A percentile compares a stretch with the other conserved stretches of the same genome.
phyloP scores from a whole-genome alignment of 306 rosid genomes.

The Cicer pinnatifidum region DNA sequence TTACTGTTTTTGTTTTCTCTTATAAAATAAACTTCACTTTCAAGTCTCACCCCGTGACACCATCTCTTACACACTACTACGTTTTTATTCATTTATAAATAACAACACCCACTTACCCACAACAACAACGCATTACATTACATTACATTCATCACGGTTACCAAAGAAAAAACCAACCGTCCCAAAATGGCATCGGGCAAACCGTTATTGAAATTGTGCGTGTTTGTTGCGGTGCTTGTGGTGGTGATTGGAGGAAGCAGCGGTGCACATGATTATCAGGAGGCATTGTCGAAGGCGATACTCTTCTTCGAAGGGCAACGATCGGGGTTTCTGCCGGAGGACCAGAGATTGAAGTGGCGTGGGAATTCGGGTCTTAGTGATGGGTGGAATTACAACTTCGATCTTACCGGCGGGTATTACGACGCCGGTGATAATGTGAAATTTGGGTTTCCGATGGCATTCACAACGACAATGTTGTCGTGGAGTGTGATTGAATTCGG shows the following conservation, averaged over 20 bases:
- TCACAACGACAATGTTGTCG: constrained; percentile 87
- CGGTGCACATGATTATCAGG: constrained; percentile 57
- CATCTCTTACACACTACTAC: neutral
- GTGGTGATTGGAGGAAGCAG: neutral
- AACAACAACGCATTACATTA: neutral
- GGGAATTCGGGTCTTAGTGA: constrained; percentile 72
- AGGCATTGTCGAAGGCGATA: constrained; percentile 80
- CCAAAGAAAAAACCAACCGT: too few species aligned
- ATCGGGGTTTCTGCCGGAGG: constrained; percentile 72
- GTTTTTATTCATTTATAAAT: constrained; percentile 1
- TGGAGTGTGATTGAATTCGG: constrained; percentile 97
- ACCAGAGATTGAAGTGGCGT: constrained; percentile 72
- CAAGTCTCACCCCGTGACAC: constrained; percentile 62
- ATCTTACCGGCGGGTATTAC: constrained; percentile 90
- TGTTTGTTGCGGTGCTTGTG: neutral
- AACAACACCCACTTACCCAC: constrained; percentile 42
- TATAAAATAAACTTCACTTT: constrained; percentile 43
- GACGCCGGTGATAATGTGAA: constrained; percentile 96
- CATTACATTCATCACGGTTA: neutral
- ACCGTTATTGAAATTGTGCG: neutral
- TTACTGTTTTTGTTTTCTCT: neutral
- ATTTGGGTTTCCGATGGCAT: constrained; percentile 93
- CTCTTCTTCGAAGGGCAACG: constrained; percentile 90
- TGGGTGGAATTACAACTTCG: constrained; percentile 70
- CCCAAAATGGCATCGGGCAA: constrained; percentile 37